Conservation (phyloP, 2,329 filamentous ascomycete species). For the Coniella vitis region DNA sequence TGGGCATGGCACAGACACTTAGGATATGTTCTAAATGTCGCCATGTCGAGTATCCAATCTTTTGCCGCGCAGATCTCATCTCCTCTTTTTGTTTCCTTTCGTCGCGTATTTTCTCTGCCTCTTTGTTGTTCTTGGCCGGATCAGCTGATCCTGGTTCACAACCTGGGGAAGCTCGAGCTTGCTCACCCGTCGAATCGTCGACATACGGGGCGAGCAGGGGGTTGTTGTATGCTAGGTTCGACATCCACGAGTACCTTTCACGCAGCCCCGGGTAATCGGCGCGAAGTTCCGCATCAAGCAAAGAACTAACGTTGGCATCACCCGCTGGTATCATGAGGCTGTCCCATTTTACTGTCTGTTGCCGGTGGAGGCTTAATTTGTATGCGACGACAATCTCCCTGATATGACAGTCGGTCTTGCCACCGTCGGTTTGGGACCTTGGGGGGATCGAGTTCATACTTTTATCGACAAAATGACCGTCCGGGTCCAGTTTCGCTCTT, state of each 20-base stretch:
- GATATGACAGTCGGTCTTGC: background rate
- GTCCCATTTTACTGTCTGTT: background rate
- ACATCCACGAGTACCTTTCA: too few species aligned
- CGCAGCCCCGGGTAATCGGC: background rate
- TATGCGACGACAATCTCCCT: conserved; percentile 1
- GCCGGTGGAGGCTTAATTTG: background rate
- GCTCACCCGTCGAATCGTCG: too few species aligned
- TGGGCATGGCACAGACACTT: background rate
- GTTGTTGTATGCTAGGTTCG: too few species aligned
- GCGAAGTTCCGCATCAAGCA: background rate
- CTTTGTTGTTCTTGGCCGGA: too few species aligned
- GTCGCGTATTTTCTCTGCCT: too few species aligned
- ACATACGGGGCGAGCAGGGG: too few species aligned
- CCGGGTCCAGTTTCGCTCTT: background rate
- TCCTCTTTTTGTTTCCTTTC: background rate
- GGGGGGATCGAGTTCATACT: too few species aligned
- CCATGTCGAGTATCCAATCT: background rate
- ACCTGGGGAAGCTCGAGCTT: too few species aligned
- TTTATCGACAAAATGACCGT: too few species aligned
- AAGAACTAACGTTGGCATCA: background rate
- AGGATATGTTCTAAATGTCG: conserved; percentile 5
- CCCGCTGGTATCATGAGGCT: background rate
- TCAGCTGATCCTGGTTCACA: too few species aligned
- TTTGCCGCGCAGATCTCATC: background rate
- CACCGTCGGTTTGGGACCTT: background rate